Conservation (phyloP, 352 stramenopile species). For the Globisporangium rhizosaccharum region DNA sequence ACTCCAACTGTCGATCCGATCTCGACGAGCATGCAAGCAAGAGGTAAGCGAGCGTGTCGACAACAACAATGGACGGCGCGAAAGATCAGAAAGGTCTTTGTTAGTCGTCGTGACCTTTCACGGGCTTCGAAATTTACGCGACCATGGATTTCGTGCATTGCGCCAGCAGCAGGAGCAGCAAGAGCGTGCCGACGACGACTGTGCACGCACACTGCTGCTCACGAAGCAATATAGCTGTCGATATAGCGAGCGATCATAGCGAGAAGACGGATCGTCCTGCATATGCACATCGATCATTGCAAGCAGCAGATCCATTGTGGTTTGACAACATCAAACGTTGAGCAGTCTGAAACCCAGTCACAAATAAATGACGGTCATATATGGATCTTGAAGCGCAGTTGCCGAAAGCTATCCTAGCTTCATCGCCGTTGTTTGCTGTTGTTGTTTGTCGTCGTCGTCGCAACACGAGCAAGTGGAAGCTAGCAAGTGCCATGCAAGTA, state of each 20-base stretch:
- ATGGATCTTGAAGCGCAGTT: slow-evolving; percentile 13
- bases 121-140: slow-evolving; percentile 6
- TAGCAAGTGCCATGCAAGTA: slow-evolving; percentile 5
- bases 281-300: too few relatives aligned
- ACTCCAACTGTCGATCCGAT: neutral
- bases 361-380: slow-evolving; percentile 10
- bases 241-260: too few relatives aligned
- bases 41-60: neutral
- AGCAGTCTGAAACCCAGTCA: too few relatives aligned
- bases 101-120: slow-evolving; percentile 14
- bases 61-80: slow-evolving; percentile 6
- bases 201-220: too few relatives aligned
- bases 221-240: too few relatives aligned
- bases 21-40: neutral
- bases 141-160: neutral
- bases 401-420: neutral
- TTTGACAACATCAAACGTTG: too few relatives aligned
- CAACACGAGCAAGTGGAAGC: neutral
- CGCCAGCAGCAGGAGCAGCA: neutral
- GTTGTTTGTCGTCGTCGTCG: neutral
- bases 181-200: neutral
- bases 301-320: too few relatives aligned
- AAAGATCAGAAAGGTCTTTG: slow-evolving; percentile 14
- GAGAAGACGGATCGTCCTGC: too few relatives aligned
- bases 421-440: neutral